Evolutionary conservation across 176 grass and related monocot species (phyloP).

Genomic region (Musa schizocarpa): DNA sequence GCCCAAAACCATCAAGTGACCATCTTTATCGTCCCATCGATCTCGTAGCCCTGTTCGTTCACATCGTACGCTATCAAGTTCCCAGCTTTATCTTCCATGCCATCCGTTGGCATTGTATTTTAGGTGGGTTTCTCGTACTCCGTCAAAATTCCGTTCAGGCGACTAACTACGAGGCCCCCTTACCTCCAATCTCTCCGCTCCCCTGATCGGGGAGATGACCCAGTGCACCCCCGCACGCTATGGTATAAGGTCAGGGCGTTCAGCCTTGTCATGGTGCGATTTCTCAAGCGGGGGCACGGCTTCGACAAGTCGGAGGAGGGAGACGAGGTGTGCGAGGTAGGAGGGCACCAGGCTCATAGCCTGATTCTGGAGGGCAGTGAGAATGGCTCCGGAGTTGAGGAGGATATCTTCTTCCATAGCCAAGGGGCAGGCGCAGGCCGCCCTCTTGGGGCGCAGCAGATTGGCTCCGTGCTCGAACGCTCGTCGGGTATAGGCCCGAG

Average conservation of each 20-base stretch:
- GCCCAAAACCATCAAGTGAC: too few species aligned
- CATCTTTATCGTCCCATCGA: too few species aligned
- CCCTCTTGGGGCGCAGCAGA: slow-evolving; percentile 14
- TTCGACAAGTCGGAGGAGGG: slow-evolving; percentile 36
- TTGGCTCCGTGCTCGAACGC: background rate
- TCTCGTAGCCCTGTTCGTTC: too few species aligned
- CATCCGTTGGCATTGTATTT: too few species aligned
- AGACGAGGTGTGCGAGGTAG: slow-evolving; percentile 1
- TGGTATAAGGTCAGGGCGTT: slow-evolving; percentile 32
- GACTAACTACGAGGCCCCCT: background rate
- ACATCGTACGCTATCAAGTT: too few species aligned
- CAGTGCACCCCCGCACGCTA: slow-evolving; percentile 22
- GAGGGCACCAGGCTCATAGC: background rate
- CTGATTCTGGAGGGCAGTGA: slow-evolving; percentile 7
- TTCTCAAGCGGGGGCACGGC: slow-evolving; percentile 53
- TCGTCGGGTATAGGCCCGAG: background rate
- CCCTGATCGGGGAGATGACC: background rate
- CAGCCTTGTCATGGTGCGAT: slow-evolving; percentile 71
- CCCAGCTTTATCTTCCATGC: too few species aligned
- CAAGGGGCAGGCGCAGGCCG: background rate
- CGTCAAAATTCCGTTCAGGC: slow-evolving; percentile 1
- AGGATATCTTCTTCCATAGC: background rate
- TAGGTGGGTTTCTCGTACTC: background rate
- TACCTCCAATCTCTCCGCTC: background rate
- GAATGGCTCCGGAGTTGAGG: background rate